phyloP scores from a whole-genome alignment of 352 stramenopile species.

The Globisporangium sylvaticum region DNA sequence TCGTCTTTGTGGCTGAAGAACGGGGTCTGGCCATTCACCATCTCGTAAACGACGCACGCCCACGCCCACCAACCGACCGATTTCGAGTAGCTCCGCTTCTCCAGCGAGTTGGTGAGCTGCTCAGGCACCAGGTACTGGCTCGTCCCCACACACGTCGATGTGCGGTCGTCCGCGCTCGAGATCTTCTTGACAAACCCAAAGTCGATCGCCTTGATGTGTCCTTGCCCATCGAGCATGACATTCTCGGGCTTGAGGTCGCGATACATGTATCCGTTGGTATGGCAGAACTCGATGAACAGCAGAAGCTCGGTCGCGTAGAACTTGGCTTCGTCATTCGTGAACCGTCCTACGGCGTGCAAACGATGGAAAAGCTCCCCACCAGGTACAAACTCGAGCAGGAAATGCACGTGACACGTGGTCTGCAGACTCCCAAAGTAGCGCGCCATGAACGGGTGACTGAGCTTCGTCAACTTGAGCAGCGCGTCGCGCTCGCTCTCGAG shows the following conservation, averaged over 20 bases:
- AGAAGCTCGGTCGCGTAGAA: slow-evolving; percentile 74
- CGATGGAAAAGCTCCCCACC: slow-evolving; percentile 66
- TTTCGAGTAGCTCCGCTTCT: slow-evolving; percentile 62
- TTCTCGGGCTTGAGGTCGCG: slow-evolving; percentile 91
- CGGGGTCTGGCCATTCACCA: slow-evolving; percentile 63
- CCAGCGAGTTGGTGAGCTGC: slow-evolving; percentile 56
- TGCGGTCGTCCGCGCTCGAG: slow-evolving; percentile 29
- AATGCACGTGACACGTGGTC: slow-evolving; percentile 50
- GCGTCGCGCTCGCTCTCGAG: slow-evolving; percentile 53
- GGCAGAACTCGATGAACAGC: slow-evolving; percentile 50
- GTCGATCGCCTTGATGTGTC: slow-evolving; percentile 69
- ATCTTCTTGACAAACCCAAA: slow-evolving; percentile 62
- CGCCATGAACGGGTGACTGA: slow-evolving; percentile 44
- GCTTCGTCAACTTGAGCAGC: slow-evolving; percentile 32
- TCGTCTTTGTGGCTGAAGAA: slow-evolving; percentile 82
- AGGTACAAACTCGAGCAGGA: slow-evolving; percentile 65
- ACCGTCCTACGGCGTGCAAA: slow-evolving; percentile 44
- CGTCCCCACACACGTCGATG: slow-evolving; percentile 56
- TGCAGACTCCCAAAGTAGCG: slow-evolving; percentile 66
- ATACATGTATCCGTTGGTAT: slow-evolving; percentile 69
- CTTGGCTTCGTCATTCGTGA: slow-evolving; percentile 65
- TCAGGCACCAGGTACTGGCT: slow-evolving; percentile 72
- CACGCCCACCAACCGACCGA: slow-evolving; percentile 85
- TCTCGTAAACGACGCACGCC: slow-evolving; percentile 78
- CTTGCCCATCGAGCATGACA: slow-evolving; percentile 70